phyloP scores from a whole-genome alignment of 2,329 filamentous ascomycete genomes.

The Pestalotiopsis sp. region DNA sequence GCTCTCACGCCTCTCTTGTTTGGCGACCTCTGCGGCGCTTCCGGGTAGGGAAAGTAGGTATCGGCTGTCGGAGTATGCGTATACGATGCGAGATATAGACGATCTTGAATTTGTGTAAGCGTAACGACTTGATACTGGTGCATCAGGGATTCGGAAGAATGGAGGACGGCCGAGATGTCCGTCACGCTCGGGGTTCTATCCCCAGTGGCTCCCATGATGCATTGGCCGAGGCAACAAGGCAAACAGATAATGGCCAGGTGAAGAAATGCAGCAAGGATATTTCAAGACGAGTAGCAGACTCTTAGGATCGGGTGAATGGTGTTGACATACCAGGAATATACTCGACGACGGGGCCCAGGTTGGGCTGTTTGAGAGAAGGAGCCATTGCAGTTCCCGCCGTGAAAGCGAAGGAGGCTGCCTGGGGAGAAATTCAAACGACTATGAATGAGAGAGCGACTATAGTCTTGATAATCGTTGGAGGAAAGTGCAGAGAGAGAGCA shows the following conservation, averaged over 20 bases:
- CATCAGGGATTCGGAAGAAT: slow-evolving; percentile 15
- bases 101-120: slow-evolving; percentile 63
- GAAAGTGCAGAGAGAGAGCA: neutral
- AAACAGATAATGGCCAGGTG: neutral
- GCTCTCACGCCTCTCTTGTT: slow-evolving; percentile 72
- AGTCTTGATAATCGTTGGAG: neutral
- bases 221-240: neutral
- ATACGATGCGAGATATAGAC: slow-evolving; percentile 93
- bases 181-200: neutral
- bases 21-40: slow-evolving; percentile 59
- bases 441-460: neutral
- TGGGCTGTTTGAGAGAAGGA: slow-evolving; percentile 52
- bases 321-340: slow-evolving; percentile 81
- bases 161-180: neutral
- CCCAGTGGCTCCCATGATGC: neutral
- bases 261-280: neutral
- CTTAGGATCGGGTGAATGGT: neutral
- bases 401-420: neutral
- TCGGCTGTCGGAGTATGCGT: slow-evolving; percentile 76
- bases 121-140: slow-evolving; percentile 25
- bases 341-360: slow-evolving; percentile 88
- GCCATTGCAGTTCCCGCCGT: slow-evolving; percentile 38
- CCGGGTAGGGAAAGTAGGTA: slow-evolving; percentile 83
- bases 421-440: neutral
- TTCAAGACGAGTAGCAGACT: neutral